phyloP scores from a whole-genome alignment of 306 rosid genomes.

The Delonix regia region DNA sequence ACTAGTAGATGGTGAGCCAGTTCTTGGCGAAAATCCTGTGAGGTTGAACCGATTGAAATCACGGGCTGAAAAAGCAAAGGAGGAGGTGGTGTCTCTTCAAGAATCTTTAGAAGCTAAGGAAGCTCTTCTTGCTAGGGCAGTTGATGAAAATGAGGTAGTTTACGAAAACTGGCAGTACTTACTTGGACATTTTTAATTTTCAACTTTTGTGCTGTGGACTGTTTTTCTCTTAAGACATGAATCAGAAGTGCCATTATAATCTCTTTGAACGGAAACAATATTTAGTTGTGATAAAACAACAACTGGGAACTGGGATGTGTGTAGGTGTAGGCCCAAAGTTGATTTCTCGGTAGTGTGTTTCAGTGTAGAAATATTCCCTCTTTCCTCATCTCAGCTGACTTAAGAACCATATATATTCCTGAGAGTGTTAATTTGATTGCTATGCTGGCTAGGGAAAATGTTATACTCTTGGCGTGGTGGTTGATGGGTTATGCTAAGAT shows the following conservation, averaged over 20 bases:
- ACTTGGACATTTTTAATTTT: not conserved
- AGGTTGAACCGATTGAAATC: conserved; percentile 81
- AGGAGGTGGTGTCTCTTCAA: conserved; percentile 66
- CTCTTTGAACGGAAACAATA: not conserved
- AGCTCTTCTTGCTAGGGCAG: conserved; percentile 88
- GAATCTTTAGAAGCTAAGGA: conserved; percentile 96
- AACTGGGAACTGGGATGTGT: not conserved
- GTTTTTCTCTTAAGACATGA: conserved; percentile 22
- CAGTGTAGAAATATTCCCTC: conserved; percentile 11
- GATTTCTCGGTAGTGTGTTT: not conserved
- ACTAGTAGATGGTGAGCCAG: conserved; percentile 94
- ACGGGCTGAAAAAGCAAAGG: conserved; percentile 74
- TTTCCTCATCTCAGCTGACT: not conserved
- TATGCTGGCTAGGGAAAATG: not conserved
- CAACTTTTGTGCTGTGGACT: not conserved
- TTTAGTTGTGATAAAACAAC: not conserved
- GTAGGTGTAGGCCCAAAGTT: not conserved
- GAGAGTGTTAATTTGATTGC: not conserved
- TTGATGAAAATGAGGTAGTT: conserved; percentile 91
- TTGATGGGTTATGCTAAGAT: not conserved
- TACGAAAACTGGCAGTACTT: conserved; percentile 5
- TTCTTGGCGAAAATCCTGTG: conserved; percentile 87
- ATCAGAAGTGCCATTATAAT: conserved; percentile 14
- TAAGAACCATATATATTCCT: conserved; percentile 8
- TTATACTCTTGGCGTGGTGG: not conserved